phyloP scores from a whole-genome alignment of 495 filamentous ascomycete genomes.

The Apiosordaria backusii region DNA sequence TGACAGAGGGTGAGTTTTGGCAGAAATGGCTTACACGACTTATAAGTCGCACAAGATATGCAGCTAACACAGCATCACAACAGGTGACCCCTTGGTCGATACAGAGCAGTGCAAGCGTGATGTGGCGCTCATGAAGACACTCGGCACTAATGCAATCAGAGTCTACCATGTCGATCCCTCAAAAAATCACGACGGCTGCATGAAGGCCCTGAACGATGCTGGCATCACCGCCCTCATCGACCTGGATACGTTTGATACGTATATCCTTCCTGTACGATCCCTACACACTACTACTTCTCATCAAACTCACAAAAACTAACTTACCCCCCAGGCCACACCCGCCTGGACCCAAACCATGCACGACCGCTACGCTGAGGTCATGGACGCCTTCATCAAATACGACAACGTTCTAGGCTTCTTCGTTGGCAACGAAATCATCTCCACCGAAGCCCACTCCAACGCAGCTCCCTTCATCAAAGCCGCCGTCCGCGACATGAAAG shows the following conservation, averaged over 20 bases:
- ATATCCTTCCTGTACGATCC: slow-evolving; percentile 64
- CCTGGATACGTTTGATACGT: slow-evolving; percentile 77
- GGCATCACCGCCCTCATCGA: slow-evolving; percentile 83
- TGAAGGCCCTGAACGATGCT: slow-evolving; percentile 62
- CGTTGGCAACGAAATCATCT: slow-evolving; percentile 83
- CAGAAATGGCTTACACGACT: slow-evolving; percentile 1
- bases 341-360: slow-evolving; percentile 70
- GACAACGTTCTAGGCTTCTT: slow-evolving; percentile 81
- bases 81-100: slow-evolving; percentile 70
- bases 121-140: slow-evolving; percentile 69
- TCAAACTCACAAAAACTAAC: not conserved
- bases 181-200: slow-evolving; percentile 67
- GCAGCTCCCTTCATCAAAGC: slow-evolving; percentile 82
- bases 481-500: slow-evolving; percentile 75
- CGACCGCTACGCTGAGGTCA: slow-evolving; percentile 61
- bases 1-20: slow-evolving; percentile 10
- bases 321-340: slow-evolving; percentile 42
- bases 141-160: slow-evolving; percentile 82
- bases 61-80: slow-evolving; percentile 2
- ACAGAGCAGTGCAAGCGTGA: slow-evolving; percentile 74
- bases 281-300: slow-evolving; percentile 11
- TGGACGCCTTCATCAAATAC: slow-evolving; percentile 75
- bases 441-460: slow-evolving; percentile 53
- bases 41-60: not conserved
- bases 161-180: slow-evolving; percentile 81